These are phyloP conservation scores for Gamsiella multidivaricata DNA, from an alignment of 192 early-diverging fungal genomes.

Conservation along the genomic window DNA sequence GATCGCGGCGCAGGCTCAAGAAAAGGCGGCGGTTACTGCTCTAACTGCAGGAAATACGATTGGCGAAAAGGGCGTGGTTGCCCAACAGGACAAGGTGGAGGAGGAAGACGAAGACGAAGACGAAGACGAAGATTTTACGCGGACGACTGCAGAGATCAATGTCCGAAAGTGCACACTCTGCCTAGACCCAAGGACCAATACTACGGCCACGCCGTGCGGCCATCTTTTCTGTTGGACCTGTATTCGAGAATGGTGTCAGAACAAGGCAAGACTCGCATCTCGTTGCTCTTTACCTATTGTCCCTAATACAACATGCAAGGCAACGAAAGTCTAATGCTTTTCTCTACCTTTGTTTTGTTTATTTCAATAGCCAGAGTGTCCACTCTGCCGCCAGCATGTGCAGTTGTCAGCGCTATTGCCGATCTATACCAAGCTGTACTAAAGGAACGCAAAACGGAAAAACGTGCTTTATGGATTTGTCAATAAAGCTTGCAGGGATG, in stretches of 20 bases:
- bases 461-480: not conserved
- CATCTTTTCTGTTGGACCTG: constrained; percentile 98
- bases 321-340: not conserved
- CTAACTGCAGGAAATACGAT: constrained; percentile 14
- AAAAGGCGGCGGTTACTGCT: constrained; percentile 37
- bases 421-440: constrained; percentile 75
- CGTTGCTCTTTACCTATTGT: not conserved
- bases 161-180: constrained; percentile 89
- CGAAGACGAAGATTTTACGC: constrained; percentile 13
- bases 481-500: not conserved
- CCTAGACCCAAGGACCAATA: constrained; percentile 75
- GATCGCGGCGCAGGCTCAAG: constrained; percentile 37
- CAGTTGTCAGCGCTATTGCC: constrained; percentile 79
- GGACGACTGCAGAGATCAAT: constrained; percentile 28
- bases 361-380: constrained; percentile 82
- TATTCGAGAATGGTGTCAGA: constrained; percentile 91
- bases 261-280: constrained; percentile 71
- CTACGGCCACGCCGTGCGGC: constrained; percentile 91
- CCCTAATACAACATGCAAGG: not conserved
- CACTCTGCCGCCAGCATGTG: constrained; percentile 88
- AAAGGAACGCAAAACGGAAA: not conserved
- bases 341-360: not conserved
- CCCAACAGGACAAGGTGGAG: not conserved
- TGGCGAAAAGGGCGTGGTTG: constrained; percentile 12
- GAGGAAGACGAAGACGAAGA: constrained; percentile 43